Conservation (phyloP, 495 filamentous ascomycete genomes). For the Ramalina peruviana region DNA sequence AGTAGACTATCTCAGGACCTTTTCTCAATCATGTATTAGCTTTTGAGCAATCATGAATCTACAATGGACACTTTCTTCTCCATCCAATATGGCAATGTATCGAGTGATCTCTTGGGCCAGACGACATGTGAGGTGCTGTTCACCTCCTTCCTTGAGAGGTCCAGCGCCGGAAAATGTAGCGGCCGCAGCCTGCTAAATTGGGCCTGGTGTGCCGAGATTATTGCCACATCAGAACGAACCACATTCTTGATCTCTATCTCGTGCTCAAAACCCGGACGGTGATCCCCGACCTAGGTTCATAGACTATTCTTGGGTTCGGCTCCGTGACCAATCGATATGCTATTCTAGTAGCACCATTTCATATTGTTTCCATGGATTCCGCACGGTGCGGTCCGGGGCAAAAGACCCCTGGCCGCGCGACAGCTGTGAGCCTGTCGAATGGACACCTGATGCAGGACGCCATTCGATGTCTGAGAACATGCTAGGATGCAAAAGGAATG, state of each 20-base stretch:
- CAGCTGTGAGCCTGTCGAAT: neutral
- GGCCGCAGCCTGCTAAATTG: too few species aligned
- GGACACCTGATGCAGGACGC: neutral
- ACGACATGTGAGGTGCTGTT: neutral
- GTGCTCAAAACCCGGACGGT: neutral
- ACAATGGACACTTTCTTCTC: neutral
- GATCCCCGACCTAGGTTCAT: neutral
- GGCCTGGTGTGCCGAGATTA: too few species aligned
- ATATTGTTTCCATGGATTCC: too few species aligned
- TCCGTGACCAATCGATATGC: neutral
- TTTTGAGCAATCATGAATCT: neutral
- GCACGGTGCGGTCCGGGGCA: slow-evolving; percentile 3
- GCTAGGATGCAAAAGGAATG: slow-evolving; percentile 2
- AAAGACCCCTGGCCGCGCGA: slow-evolving; percentile 1
- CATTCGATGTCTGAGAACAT: neutral
- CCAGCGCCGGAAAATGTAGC: neutral
- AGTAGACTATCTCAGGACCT: neutral
- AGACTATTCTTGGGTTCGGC: too few species aligned
- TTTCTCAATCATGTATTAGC: neutral
- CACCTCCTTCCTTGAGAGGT: neutral
- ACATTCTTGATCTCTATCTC: neutral
- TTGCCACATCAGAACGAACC: neutral
- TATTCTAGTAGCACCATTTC: neutral
- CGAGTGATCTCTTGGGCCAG: neutral
- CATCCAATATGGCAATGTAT: neutral